Base-by-base conservation (phyloP, 768 basidiomycete genomes). In the Lactifluus subvellereus region DNA sequence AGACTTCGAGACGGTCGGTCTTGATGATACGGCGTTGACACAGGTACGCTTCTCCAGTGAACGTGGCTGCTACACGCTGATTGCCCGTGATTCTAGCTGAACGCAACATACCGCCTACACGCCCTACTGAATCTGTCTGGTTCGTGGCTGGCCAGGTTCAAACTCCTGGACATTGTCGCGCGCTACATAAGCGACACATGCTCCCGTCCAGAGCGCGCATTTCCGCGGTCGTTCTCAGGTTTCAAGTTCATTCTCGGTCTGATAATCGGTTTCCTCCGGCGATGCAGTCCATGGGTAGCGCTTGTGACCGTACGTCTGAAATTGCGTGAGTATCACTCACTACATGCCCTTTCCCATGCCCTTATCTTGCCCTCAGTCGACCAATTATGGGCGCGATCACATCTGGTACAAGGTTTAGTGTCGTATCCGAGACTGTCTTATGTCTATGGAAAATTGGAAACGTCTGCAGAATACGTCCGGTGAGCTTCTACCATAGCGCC, bases 391-490 rank as follows among this genome's bases (percentile, higher is more conserved):
- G 42, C 35, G 48, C 65, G 65, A 47, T 42, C 48, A 8, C 48
- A 47, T 37, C 40, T 66, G 16, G 33, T 66, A 18, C 65, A 59
- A 50, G 62, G 53, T 49, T 62, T 64, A 40, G 51, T 59, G 1
- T 14, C 32, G 37, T 66, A 65, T 33, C 65, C 62, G 3, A 64
- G 65, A 47, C 3, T 66, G 27, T 64, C 65, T 8, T 66, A 64
- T 58, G 61, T 66, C 18, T 66, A 66, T 47, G 61, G 65, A 40
- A 64, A 63, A 40, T 20, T 66, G 53, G 65, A 66, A 59, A 66
- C 65, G 40, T 66, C 65, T n/a, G 47, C 62, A 50, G 61, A 64
- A 64, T 66, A 66, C 37, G 65, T 66, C 37, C 62, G 57, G 65
- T 66, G 53, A 66, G 65, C 62, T 43, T 54, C 53, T 47, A 38